Percentiles rank a stretch among this genome's conserved stretches.
Conservation (phyloP, 2,329 filamentous ascomycete genomes). For the Cladorrhinum sp. region DNA sequence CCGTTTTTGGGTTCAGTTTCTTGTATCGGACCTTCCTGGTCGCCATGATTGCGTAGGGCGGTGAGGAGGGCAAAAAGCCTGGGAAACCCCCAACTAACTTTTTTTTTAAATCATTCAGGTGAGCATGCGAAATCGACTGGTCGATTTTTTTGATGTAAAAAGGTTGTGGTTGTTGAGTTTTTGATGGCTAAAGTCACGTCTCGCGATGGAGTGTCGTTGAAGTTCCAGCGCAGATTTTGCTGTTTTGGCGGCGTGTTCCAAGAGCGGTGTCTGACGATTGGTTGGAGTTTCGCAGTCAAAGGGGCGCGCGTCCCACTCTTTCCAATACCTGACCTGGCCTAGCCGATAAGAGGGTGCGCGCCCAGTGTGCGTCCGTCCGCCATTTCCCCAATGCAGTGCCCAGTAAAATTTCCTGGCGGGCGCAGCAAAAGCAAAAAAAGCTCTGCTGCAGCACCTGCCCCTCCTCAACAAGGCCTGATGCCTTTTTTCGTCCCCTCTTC, state of each 20-base stretch:
- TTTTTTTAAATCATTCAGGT: conserved; percentile 59
- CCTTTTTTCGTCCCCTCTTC: not conserved
- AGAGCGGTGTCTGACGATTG: conserved; percentile 24
- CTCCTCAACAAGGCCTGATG: not conserved
- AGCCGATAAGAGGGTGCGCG: conserved; percentile 19
- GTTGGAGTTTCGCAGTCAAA: conserved; percentile 19
- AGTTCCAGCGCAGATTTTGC: conserved; percentile 57
- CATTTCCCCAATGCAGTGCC: conserved; percentile 7
- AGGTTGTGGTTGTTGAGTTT: conserved; percentile 48
- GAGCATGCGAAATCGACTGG: conserved; percentile 51
- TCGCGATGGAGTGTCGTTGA: conserved; percentile 56
- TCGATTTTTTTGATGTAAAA: conserved; percentile 55
- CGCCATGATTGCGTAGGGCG: conserved; percentile 51
- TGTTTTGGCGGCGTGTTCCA: conserved; percentile 30
- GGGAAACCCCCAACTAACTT: conserved; percentile 63
- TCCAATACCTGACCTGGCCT: conserved; percentile 1
- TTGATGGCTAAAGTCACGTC: conserved; percentile 50
- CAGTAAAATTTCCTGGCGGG: conserved; percentile 9
- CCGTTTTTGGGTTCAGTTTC: conserved; percentile 90
- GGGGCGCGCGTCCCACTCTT: conserved; percentile 15
- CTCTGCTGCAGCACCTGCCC: not conserved
- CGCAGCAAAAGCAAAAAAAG: conserved; percentile 7
- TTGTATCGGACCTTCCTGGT: conserved; percentile 74
- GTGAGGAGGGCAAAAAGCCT: conserved; percentile 38
- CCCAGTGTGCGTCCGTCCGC: conserved; percentile 1